phyloP scores from a whole-genome alignment of 1,284 basidiomycete genomes.

The Coriolopsis trogii region DNA sequence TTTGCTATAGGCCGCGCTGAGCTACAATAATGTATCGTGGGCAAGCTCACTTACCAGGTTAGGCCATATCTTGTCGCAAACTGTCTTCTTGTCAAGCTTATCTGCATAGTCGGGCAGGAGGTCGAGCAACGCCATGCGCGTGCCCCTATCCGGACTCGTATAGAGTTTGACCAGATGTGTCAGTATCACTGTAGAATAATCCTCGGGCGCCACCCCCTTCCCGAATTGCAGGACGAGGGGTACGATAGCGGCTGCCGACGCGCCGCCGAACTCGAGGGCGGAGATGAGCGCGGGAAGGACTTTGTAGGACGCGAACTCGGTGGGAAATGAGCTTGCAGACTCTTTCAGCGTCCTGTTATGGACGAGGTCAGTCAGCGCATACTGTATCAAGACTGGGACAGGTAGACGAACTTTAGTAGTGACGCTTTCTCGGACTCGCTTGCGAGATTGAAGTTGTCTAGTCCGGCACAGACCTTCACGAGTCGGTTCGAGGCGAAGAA shows the following conservation, averaged over 20 bases:
- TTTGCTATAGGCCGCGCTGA: conserved; percentile 60
- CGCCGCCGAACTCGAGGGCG: conserved; percentile 84
- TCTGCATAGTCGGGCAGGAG: conserved; percentile 85
- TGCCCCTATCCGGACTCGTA: conserved; percentile 88
- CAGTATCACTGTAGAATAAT: conserved; percentile 74
- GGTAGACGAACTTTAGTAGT: conserved; percentile 60
- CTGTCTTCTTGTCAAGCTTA: conserved; percentile 83
- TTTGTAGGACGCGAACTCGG: conserved; percentile 85
- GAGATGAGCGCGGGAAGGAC: conserved; percentile 88
- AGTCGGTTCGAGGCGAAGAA: conserved; percentile 89
- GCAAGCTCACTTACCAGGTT: conserved; percentile 67
- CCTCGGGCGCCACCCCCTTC: conserved; percentile 68
- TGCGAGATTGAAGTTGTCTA: conserved; percentile 87
- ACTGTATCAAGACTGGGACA: neutral
- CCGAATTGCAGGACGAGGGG: conserved; percentile 85
- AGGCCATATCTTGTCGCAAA: conserved; percentile 92
- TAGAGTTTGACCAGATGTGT: conserved; percentile 85
- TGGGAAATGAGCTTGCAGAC: conserved; percentile 78
- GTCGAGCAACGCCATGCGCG: conserved; percentile 92
- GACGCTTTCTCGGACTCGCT: conserved; percentile 81
- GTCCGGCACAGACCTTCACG: conserved; percentile 81
- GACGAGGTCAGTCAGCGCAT: neutral
- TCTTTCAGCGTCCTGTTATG: conserved; percentile 74
- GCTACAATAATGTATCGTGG: neutral
- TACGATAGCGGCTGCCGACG: conserved; percentile 72